Evolutionary conservation across 2,329 filamentous ascomycete species (phyloP), one percentile per base, ranked within the genome.

Genomic region (Beauveria caledonica): DNA sequence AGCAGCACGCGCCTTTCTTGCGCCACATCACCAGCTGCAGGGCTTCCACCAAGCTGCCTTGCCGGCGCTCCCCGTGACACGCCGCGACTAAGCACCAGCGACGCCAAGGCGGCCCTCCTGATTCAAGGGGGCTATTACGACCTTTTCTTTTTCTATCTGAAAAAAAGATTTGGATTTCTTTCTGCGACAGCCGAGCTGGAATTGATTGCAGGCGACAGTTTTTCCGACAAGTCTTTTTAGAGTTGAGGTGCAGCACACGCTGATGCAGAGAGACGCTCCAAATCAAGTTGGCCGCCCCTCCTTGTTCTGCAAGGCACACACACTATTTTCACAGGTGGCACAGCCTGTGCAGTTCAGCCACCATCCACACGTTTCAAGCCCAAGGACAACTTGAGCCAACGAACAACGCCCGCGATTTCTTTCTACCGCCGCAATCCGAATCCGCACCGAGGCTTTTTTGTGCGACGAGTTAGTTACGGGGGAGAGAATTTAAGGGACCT

Each of bases 241-340:
- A 48, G 45, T 50, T 58, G 33, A 15, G 19, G n/a, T 58, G 45
- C 55, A 25, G 55, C 44, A 57, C 29, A 10, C 33, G 55, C 29
- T 40, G 44, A 39, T 19, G 49, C 27, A 36, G 3, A 23, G 13
- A 17, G 46, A 42, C 40, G 17, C 40, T 42, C 40, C 40, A 42
- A 42, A 42, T n/a, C 40, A 42, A 56, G 53, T 45, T 56, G 29
- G 29, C 45, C 27, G 29, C 44, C 25, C 17, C 25, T 15, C 42
- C 55, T n/a, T 23, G 29, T 25, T 11, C 55, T 58, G 55, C 55
- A 58, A 58, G 55, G 55, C 55, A 58, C 55, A 13, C 53, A 27
- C 33, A 36, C 33, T 15, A 36, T 36, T 36, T 15, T 36, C 7
- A 53, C 33, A 53, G 33, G 33, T 29, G n/a, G 29, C 51, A 50